Evolutionary conservation across 768 basidiomycete species (phyloP).

Genomic region (Tulasnella sp.): DNA sequence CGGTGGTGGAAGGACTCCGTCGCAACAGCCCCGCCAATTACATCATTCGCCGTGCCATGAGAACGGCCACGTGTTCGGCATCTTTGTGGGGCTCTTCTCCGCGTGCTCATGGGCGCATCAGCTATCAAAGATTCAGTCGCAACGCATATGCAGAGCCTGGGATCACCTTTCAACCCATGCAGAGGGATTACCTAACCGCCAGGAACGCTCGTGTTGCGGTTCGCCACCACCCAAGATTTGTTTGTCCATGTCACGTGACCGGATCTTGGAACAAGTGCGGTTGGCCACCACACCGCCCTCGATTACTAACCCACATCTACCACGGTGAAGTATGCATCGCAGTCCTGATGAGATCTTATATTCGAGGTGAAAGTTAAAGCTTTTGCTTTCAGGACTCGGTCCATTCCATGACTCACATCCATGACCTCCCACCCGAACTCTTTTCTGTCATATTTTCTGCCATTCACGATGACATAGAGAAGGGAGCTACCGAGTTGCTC

Average conservation of each 20-base stretch:
- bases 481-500: neutral
- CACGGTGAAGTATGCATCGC: neutral
- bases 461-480: neutral
- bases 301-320: neutral
- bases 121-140: neutral
- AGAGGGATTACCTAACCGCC: too few relatives aligned
- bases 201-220: too few relatives aligned
- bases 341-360: neutral
- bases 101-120: neutral
- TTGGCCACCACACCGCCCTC: too few relatives aligned
- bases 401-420: neutral
- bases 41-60: neutral
- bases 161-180: too few relatives aligned
- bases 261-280: neutral
- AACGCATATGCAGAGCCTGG: neutral
- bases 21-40: neutral
- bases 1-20: neutral
- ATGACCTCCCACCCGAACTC: neutral
- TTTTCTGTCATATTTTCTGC: neutral
- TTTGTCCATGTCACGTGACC: neutral
- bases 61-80: neutral
- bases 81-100: neutral
- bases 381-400: neutral
- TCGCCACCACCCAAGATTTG: too few relatives aligned
- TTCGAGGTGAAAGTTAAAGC: neutral